Evolutionary conservation across 805 yeast species (phyloP), one percentile per base, ranked within the genome.

Genomic region (Candida anglica): DNA sequence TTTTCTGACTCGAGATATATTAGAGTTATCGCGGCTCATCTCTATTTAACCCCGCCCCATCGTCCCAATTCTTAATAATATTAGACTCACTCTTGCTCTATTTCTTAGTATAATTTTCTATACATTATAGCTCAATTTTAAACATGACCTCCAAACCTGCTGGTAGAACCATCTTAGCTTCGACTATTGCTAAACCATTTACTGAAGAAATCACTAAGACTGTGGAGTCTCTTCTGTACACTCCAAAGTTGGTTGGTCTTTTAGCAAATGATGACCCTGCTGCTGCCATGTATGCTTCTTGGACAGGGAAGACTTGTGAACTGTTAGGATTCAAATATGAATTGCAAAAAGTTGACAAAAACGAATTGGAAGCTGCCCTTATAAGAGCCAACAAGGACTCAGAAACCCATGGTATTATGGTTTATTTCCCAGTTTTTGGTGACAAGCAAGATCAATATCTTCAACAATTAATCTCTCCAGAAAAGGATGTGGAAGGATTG

Each of bases 361-460:
- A 93, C 45, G 82, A 80, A 21, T 69, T 93, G 40, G 98, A 93
- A 57, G 88, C 81, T 46, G 80, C 77, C 20, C 77, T 93, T 40
- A 74, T 88, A 30, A 77, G 74, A 27, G 96, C 98, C 39, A 93
- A 93, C 56, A 66, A 69, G 19, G 91, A 89, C 51, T 76, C 73
- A 36, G 46, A 56, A 1, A 86, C 91, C 25, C 81, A 88, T 53
- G 98, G 98, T 16, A 93, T 93, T 45, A 88, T 93, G 85, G 91
- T 93, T 11, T 93, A 93, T 58, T 93, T 91, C 74, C 98, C 98
- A 0, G 98, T 93, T 2, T 93, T 86, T 60, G 96, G 96, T 3
- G 86, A 86, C 53, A 77, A 86, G 39, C 98, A 93, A 62, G 98
- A 93, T 60, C 95, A 86, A 60, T 93, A 93, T 58, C 62, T 93